These are phyloP conservation scores for Linaria vulgaris DNA, from an alignment of 257 asterid genomes.

Conservation along the genomic window DNA sequence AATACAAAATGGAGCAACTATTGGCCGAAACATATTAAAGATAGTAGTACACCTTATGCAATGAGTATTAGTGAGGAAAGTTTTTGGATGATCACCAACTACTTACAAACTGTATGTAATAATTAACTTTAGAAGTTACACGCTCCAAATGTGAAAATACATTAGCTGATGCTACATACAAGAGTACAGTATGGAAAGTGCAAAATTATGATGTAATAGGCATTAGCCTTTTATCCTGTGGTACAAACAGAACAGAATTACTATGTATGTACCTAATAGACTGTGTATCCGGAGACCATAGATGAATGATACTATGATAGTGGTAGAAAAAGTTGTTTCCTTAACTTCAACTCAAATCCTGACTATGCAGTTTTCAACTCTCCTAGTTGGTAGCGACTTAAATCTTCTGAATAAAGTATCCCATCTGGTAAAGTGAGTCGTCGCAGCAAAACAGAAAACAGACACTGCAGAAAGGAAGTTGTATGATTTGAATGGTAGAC, in stretches of 20 bases:
- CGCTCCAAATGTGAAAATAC: not conserved
- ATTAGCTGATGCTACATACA: not conserved
- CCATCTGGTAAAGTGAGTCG: conserved; percentile 64
- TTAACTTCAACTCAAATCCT: not conserved
- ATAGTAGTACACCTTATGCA: too few species aligned
- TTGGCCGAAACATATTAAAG: too few species aligned
- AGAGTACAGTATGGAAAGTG: not conserved
- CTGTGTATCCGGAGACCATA: not conserved
- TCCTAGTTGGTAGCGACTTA: conserved; percentile 30
- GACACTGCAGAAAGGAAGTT: conserved; percentile 39
- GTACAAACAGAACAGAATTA: not conserved
- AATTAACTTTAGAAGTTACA: too few species aligned
- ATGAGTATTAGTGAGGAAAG: too few species aligned
- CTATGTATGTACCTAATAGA: not conserved
- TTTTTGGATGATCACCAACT: too few species aligned
- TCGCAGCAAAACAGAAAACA: conserved; percentile 52
- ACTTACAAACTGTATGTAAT: too few species aligned
- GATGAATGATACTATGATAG: too few species aligned
- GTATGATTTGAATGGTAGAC: not conserved
- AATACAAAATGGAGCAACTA: too few species aligned
- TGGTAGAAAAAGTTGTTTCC: not conserved
- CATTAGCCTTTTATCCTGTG: not conserved
- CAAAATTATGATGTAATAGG: not conserved
- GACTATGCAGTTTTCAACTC: conserved; percentile 42
- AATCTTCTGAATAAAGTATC: conserved; percentile 47